These are phyloP conservation scores for Acanthamoeba triangularis DNA, from an alignment of 208 protist species.

Conservation along the genomic window DNA sequence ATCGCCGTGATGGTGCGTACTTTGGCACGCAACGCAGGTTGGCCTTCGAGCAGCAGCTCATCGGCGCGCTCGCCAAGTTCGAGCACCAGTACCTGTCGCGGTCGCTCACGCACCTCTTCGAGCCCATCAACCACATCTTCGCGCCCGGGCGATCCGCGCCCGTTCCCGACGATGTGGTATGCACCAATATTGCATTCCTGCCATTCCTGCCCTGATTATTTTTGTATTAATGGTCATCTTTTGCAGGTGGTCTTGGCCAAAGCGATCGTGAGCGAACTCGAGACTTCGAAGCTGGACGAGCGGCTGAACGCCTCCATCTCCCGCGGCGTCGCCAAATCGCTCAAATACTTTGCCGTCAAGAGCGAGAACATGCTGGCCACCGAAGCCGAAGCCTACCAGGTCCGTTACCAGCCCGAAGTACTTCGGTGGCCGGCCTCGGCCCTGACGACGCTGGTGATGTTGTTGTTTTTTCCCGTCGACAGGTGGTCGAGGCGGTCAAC, in stretches of 20 bases:
- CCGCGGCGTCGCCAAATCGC: slow-evolving; percentile 50
- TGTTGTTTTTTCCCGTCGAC: background rate
- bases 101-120: slow-evolving; percentile 64
- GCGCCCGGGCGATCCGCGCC: background rate
- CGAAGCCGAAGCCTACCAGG: slow-evolving; percentile 67
- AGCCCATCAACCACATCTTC: slow-evolving; percentile 65
- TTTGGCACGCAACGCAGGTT: background rate
- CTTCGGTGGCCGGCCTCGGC: background rate
- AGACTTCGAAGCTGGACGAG: slow-evolving; percentile 26
- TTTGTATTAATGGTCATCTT: background rate
- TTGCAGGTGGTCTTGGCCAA: slow-evolving; percentile 14
- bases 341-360: slow-evolving; percentile 42
- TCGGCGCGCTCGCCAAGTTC: slow-evolving; percentile 36
- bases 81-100: slow-evolving; percentile 67
- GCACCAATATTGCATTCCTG: background rate
- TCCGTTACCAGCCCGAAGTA: background rate
- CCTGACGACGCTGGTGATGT: too few species aligned
- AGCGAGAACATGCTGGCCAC: slow-evolving; percentile 11
- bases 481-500: slow-evolving; percentile 43
- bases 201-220: background rate
- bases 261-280: slow-evolving; percentile 18
- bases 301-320: slow-evolving; percentile 18
- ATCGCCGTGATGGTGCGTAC: background rate
- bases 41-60: slow-evolving; percentile 65
- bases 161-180: slow-evolving; percentile 36